These are phyloP conservation scores for Aspergillus pseudoglaucus DNA, from an alignment of 2,329 filamentous ascomycete genomes.

Conservation along the genomic window DNA sequence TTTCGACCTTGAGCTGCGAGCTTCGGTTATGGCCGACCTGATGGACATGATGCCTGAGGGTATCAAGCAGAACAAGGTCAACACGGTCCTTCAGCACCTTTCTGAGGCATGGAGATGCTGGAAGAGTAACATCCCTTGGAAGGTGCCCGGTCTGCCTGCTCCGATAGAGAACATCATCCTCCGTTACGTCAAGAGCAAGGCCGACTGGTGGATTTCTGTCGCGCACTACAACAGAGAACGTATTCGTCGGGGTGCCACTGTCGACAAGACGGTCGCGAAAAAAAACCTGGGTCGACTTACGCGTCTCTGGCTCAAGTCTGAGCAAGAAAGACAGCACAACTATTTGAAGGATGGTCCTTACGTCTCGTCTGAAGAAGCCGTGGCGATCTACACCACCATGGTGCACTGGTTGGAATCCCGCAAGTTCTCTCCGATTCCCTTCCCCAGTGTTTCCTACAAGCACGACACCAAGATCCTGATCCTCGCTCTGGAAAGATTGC, in stretches of 20 bases:
- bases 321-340: constrained; percentile 97
- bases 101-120: constrained; percentile 99
- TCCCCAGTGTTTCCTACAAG: constrained; percentile 98
- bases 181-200: constrained; percentile 97
- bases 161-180: constrained; percentile 98
- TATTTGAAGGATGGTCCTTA: constrained; percentile 99
- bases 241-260: constrained; percentile 90
- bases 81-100: constrained; percentile 92
- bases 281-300: constrained; percentile 96
- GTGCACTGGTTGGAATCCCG: constrained; percentile 98
- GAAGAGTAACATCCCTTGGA: constrained; percentile 99
- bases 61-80: constrained; percentile 99
- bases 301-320: constrained; percentile 92
- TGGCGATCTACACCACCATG: constrained; percentile 97
- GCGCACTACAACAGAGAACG: constrained; percentile 98
- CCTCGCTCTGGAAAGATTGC: constrained; percentile 81
- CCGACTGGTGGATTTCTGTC: constrained; percentile 99
- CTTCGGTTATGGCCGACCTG: constrained; percentile 96
- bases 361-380: constrained; percentile 94
- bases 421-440: constrained; percentile 97
- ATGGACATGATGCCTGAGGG: constrained; percentile 99
- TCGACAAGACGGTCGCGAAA: constrained; percentile 98
- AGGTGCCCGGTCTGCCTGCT: constrained; percentile 90
- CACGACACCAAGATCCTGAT: constrained; percentile 99
- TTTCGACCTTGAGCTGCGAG: constrained; percentile 92